phyloP scores from a whole-genome alignment of 1,284 basidiomycete genomes.

The Heimioporus punctisporus region DNA sequence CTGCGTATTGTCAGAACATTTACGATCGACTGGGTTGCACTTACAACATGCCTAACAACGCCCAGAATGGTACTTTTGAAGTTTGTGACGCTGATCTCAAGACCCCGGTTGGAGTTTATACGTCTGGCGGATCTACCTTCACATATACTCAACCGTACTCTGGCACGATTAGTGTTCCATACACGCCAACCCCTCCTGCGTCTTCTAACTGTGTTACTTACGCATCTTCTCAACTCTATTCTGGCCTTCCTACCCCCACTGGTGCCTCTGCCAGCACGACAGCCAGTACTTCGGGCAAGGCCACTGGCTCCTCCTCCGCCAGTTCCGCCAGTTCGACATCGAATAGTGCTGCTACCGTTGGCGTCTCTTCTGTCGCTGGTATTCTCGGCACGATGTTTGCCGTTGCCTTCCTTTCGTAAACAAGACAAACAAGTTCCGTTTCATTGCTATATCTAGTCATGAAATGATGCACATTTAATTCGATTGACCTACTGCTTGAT shows the following conservation, averaged over 20 bases:
- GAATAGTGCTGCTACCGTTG: slow-evolving; percentile 39
- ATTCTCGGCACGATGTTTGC: slow-evolving; percentile 47
- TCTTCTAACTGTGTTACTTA: slow-evolving; percentile 67
- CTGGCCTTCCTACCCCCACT: slow-evolving; percentile 17
- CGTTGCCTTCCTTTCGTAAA: slow-evolving; percentile 46
- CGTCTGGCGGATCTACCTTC: slow-evolving; percentile 17
- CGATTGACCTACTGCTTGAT: neutral
- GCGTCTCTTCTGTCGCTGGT: slow-evolving; percentile 40
- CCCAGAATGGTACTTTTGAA: slow-evolving; percentile 56
- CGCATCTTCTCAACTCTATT: slow-evolving; percentile 52
- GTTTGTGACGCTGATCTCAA: slow-evolving; percentile 63
- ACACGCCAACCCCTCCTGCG: slow-evolving; percentile 57
- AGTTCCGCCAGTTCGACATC: slow-evolving; percentile 21
- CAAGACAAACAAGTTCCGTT: neutral
- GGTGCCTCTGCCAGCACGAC: slow-evolving; percentile 17
- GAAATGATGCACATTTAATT: slow-evolving; percentile 1
- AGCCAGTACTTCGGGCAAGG: slow-evolving; percentile 9
- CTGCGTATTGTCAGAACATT: slow-evolving; percentile 60
- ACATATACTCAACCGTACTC: slow-evolving; percentile 29
- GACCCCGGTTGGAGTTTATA: slow-evolving; percentile 28
- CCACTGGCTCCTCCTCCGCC: slow-evolving; percentile 25
- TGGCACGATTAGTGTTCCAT: slow-evolving; percentile 48
- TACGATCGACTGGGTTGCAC: slow-evolving; percentile 68
- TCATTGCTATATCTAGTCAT: slow-evolving; percentile 5
- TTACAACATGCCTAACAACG: slow-evolving; percentile 69